Percentiles rank a stretch among this genome's conserved stretches.
These are phyloP conservation scores for Parietaria judaica DNA, from an alignment of 306 rosid genomes.

Conservation along the genomic window DNA sequence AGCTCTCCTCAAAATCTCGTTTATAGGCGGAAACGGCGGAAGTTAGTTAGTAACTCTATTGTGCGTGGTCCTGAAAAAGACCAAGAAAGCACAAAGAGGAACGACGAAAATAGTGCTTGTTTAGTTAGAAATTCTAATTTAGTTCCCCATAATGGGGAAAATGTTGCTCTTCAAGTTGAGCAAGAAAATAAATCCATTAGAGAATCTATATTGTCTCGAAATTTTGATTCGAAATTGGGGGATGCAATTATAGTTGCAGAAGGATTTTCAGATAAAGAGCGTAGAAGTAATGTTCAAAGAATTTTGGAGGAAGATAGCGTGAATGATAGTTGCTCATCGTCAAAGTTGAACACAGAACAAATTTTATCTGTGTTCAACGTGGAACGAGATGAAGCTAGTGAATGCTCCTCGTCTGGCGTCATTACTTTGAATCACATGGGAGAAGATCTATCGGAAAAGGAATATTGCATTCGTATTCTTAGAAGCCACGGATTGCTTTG, in stretches of 20 bases:
- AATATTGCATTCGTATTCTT: conserved; percentile 59
- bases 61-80: conserved; percentile 23
- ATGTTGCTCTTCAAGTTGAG: conserved; percentile 30
- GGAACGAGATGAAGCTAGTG: conserved; percentile 63
- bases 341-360: conserved; percentile 68
- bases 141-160: conserved; percentile 38
- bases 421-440: conserved; percentile 36
- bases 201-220: conserved; percentile 20
- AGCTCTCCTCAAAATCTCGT: conserved; percentile 37
- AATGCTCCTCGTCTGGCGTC: conserved; percentile 78
- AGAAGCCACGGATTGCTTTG: conserved; percentile 60
- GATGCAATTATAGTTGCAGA: conserved; percentile 16
- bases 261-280: conserved; percentile 24
- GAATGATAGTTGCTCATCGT: conserved; percentile 84
- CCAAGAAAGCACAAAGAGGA: conserved; percentile 23
- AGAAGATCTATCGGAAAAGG: conserved; percentile 54
- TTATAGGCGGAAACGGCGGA: conserved; percentile 70
- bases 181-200: conserved; percentile 30
- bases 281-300: conserved; percentile 32
- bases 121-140: conserved; percentile 35
- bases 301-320: conserved; percentile 49
- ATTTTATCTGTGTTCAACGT: conserved; percentile 38
- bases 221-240: conserved; percentile 18
- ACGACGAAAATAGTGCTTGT: conserved; percentile 37
- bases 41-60: conserved; percentile 30